A percentile compares a stretch with the other conserved stretches of the same genome.
Evolutionary conservation across 768 basidiomycete genomes (phyloP).

Genomic region (Dacryopinax spathularia): DNA sequence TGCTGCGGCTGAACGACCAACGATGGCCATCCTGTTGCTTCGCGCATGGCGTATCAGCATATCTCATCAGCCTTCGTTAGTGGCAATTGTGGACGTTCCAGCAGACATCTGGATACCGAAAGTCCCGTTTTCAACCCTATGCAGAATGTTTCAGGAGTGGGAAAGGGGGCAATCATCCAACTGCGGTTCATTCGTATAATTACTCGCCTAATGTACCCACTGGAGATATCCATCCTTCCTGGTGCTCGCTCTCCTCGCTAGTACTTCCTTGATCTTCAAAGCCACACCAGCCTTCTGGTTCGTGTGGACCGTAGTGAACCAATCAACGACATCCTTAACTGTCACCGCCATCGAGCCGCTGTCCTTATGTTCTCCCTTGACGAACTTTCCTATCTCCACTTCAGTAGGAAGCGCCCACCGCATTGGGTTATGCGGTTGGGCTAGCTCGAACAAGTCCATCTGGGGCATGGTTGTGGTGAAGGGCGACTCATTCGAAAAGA

Average conservation of each 20-base stretch:
- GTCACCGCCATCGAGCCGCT: constrained; percentile 50
- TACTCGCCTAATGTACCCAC: constrained; percentile 10
- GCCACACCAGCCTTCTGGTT: constrained; percentile 43
- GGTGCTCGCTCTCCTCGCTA: constrained; percentile 41
- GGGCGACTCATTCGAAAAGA: constrained; percentile 48
- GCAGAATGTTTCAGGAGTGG: neutral
- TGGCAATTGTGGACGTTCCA: too few relatives aligned
- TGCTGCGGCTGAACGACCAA: too few relatives aligned
- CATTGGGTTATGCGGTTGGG: constrained; percentile 20
- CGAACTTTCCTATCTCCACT: constrained; percentile 47
- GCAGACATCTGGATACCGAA: too few relatives aligned
- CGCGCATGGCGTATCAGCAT: too few relatives aligned
- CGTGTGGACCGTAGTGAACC: constrained; percentile 39
- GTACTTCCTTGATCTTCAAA: constrained; percentile 67
- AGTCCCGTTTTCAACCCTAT: too few relatives aligned
- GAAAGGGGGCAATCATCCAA: neutral
- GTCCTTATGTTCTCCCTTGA: constrained; percentile 47
- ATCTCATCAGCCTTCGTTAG: too few relatives aligned
- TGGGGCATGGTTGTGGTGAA: constrained; percentile 34
- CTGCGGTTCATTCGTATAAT: neutral
- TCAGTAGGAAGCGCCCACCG: constrained; percentile 62
- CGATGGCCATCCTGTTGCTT: too few relatives aligned
- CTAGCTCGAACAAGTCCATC: constrained; percentile 30
- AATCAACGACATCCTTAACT: constrained; percentile 46
- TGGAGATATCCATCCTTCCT: constrained; percentile 13